Base-by-base conservation (phyloP, 2,329 filamentous ascomycete species). In the Aspergillus spinulosporus region DNA sequence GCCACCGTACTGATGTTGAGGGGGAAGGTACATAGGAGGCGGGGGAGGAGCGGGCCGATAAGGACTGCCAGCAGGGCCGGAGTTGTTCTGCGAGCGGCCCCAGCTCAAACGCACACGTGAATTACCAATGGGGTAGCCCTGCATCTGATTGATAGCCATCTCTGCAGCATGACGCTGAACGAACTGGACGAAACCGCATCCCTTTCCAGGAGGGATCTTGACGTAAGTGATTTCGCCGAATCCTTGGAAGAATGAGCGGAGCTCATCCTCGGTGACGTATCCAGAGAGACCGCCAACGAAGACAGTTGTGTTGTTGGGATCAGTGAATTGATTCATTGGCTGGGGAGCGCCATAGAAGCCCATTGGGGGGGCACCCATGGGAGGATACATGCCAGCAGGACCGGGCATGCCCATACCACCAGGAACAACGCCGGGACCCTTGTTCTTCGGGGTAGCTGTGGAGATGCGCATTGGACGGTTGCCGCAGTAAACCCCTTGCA, bases 101-200 rank as follows among this genome's bases (percentile, higher is more conserved):
- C 94, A 99, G 74, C 91, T 96, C 65, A 99, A 84, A 69, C 94
- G 92, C 58, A 99, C 94, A 64, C 94, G 92, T 46, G 93, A 97
- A 83, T 99, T 99, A 54, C 94, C 94, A 69, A 99, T 99, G 26
- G 94, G 94, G 74, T 99, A 99, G 59, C 94, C 94, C 79, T 99
- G 94, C 94, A 99, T 99, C 79, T 99, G 94, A 80, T 99, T 99
- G 84, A 99, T 99, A 66, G 94, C 94, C 94, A 99, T 99, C 80
- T 99, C 94, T 11, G 94, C 94, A 52, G 94, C 94, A 71, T 99
- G 94, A 64, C 94, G 92, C 80, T 99, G 94, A 56, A 99, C 94
- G 68, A 99, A 99, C 78, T 99, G 94, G 58, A 99, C 94, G 72
- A 99, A 99, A 57, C 94, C 94, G 71, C 94, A 99, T 66, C 94